These are phyloP conservation scores for Ascochyta rabiei DNA, from an alignment of 2,329 filamentous ascomycete species.

Conservation along the genomic window DNA sequence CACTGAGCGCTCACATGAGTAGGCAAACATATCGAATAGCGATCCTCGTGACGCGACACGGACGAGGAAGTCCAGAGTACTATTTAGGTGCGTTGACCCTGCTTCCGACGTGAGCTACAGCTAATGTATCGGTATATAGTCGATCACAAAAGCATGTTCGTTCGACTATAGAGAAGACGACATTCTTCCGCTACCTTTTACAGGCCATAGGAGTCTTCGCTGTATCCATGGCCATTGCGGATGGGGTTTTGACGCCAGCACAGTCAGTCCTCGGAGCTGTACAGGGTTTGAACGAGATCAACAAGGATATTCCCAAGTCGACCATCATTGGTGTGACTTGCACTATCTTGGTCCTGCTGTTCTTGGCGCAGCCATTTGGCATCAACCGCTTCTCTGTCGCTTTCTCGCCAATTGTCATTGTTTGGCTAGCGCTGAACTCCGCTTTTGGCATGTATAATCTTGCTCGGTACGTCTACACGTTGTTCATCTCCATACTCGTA, in stretches of 20 bases:
- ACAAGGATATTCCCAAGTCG: constrained; percentile 59
- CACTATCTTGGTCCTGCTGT: constrained; percentile 68
- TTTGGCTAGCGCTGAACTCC: constrained; percentile 71
- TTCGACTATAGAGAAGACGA: constrained; percentile 63
- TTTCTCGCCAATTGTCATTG: constrained; percentile 70
- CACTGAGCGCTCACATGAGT: neutral
- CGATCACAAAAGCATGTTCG: constrained; percentile 60
- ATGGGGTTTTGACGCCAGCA: constrained; percentile 71
- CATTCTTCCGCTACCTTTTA: constrained; percentile 58
- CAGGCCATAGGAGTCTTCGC: constrained; percentile 69
- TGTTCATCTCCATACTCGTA: neutral
- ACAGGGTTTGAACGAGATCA: constrained; percentile 66
- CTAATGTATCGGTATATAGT: constrained; percentile 58
- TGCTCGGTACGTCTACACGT: constrained; percentile 22
- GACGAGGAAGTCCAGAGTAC: constrained; percentile 49
- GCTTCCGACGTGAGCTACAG: constrained; percentile 51
- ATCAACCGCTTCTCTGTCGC: constrained; percentile 63
- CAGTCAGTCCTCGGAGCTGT: constrained; percentile 74
- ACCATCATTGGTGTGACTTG: constrained; percentile 69
- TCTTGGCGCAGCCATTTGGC: constrained; percentile 69
- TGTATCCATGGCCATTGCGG: constrained; percentile 70
- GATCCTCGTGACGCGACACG: constrained; percentile 64
- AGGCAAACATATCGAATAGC: constrained; percentile 64
- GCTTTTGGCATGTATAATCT: constrained; percentile 65
- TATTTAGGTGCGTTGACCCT: neutral